phyloP scores from a whole-genome alignment of 2,329 filamentous ascomycete species.

The Cercospora berteroae region DNA sequence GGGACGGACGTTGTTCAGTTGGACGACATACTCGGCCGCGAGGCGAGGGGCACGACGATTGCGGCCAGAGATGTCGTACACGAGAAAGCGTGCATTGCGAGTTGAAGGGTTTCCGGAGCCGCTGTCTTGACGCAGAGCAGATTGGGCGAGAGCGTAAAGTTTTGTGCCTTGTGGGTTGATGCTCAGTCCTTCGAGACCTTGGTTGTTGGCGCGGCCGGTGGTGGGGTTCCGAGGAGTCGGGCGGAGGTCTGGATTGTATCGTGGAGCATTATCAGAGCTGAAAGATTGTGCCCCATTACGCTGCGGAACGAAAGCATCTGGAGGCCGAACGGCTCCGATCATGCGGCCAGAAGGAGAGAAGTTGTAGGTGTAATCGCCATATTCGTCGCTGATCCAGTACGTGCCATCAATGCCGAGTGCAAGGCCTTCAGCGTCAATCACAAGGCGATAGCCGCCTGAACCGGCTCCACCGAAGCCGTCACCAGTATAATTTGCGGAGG shows the following conservation, averaged over 20 bases:
- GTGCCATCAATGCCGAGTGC: constrained; percentile 58
- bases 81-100: constrained; percentile 60
- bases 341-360: constrained; percentile 60
- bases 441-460: constrained; percentile 57
- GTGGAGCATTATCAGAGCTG: constrained; percentile 61
- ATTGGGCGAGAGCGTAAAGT: constrained; percentile 65
- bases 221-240: constrained; percentile 57
- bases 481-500: constrained; percentile 62
- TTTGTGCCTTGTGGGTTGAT: constrained; percentile 61
- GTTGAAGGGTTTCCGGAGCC: constrained; percentile 55
- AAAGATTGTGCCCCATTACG: constrained; percentile 63
- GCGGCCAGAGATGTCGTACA: constrained; percentile 58
- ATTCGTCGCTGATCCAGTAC: constrained; percentile 71
- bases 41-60: constrained; percentile 27
- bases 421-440: constrained; percentile 66
- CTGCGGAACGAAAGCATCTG: constrained; percentile 61
- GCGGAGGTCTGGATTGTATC: constrained; percentile 53
- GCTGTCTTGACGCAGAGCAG: constrained; percentile 62
- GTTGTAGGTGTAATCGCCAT: constrained; percentile 63
- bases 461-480: constrained; percentile 66
- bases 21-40: constrained; percentile 63
- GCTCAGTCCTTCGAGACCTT: constrained; percentile 70
- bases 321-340: constrained; percentile 62
- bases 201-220: constrained; percentile 67
- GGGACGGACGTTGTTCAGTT: constrained; percentile 50